Evolutionary conservation across 441 rosid species (phyloP).

Genomic region (Arabidopsis lyrata): DNA sequence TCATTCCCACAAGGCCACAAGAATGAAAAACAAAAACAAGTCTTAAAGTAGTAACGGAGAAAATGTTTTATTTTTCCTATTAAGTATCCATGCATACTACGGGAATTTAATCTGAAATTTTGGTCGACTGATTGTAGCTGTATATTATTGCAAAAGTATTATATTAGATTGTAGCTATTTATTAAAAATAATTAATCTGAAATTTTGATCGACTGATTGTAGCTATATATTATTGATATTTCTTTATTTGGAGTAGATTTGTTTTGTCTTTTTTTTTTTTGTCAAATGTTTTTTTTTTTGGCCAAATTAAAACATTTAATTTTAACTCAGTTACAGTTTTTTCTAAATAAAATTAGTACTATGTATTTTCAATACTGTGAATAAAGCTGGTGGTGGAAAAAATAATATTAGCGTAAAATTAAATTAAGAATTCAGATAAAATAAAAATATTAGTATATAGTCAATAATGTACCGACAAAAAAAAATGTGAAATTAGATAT

Average conservation of each 20-base stretch:
- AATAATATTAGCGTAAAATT: not conserved
- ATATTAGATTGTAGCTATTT: not conserved
- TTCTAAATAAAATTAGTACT: not conserved
- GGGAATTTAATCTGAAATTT: not conserved
- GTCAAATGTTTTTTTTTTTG: not conserved
- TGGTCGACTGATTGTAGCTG: not conserved
- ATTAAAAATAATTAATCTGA: too few relatives aligned
- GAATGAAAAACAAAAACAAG: not conserved
- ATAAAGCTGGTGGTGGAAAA: not conserved
- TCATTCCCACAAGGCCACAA: not conserved
- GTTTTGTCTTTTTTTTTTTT: not conserved
- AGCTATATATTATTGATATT: not conserved
- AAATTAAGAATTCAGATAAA: constrained; percentile 3
- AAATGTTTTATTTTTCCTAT: not conserved
- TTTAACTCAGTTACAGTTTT: not conserved
- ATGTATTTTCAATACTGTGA: not conserved
- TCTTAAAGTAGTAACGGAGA: not conserved
- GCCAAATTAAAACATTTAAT: not conserved
- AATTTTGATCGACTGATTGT: too few relatives aligned
- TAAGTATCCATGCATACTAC: not conserved
- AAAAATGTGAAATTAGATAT: not conserved
- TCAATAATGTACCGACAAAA: constrained; percentile 34
- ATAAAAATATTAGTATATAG: not conserved
- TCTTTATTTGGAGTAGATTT: not conserved
- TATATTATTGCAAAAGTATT: not conserved